Percentiles rank a stretch among this genome's conserved stretches.
Evolutionary conservation across 768 basidiomycete species (phyloP).

Genomic region (Lactifluus rugatus): DNA sequence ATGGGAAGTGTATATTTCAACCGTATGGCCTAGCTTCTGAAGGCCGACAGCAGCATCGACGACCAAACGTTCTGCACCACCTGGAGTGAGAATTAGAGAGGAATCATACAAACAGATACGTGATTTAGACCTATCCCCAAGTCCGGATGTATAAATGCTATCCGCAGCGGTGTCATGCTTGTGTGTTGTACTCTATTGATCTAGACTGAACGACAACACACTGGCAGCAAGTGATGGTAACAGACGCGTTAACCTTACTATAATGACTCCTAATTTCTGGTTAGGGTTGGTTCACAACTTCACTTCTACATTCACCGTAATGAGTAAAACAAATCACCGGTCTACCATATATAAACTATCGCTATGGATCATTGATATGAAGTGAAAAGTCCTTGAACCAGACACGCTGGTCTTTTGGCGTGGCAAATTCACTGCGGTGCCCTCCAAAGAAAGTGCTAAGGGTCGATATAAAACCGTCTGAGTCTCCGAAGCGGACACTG

Average conservation of each 20-base stretch:
- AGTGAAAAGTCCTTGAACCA: conserved; percentile 70
- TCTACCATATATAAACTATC: background rate
- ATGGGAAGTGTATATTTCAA: conserved; percentile 89
- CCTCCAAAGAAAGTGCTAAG: conserved; percentile 71
- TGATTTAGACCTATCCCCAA: conserved; percentile 70
- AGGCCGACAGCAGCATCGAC: conserved; percentile 92
- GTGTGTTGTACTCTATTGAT: background rate
- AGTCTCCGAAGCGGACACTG: no score
- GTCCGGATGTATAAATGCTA: conserved; percentile 92
- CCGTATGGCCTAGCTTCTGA: conserved; percentile 71
- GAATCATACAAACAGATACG: background rate
- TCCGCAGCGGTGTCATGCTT: conserved; percentile 27
- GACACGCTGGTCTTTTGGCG: conserved; percentile 62
- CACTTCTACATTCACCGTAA: no score
- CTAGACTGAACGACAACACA: no score
- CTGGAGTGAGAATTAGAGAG: conserved; percentile 31
- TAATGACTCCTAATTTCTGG: background rate
- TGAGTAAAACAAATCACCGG: no score
- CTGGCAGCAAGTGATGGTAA: no score
- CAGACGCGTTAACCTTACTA: background rate
- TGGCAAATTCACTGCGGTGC: conserved; percentile 53
- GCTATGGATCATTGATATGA: conserved; percentile 17
- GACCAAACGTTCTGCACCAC: conserved; percentile 90
- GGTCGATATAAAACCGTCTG: background rate
- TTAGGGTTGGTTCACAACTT: background rate